These are phyloP conservation scores for Lentinula guzmanii DNA, from an alignment of 768 basidiomycete species.

Conservation along the genomic window DNA sequence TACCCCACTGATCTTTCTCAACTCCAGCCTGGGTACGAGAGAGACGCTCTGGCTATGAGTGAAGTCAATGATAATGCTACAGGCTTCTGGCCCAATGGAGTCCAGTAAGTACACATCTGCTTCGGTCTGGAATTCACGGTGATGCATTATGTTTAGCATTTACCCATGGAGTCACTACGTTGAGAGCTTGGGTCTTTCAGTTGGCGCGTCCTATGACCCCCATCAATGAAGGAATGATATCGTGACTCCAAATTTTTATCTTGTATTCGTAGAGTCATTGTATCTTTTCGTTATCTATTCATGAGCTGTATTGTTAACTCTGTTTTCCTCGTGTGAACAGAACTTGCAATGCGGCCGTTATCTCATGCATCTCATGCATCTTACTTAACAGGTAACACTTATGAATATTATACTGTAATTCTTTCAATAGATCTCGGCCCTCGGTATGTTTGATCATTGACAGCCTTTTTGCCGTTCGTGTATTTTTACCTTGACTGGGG, in stretches of 20 bases:
- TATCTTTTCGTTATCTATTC: too few relatives aligned
- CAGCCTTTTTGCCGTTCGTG: neutral
- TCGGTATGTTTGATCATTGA: neutral
- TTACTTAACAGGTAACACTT: too few relatives aligned
- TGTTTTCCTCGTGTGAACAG: too few relatives aligned
- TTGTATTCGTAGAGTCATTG: too few relatives aligned
- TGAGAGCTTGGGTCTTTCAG: slow-evolving; percentile 3
- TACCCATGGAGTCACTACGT: neutral
- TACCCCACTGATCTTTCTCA: neutral
- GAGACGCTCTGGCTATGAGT: neutral
- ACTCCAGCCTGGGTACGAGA: neutral
- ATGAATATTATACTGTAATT: too few relatives aligned
- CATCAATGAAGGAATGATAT: neutral
- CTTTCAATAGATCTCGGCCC: neutral
- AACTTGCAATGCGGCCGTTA: too few relatives aligned
- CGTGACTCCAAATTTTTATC: too few relatives aligned
- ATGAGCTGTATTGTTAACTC: too few relatives aligned
- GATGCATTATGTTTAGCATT: neutral
- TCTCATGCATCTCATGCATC: too few relatives aligned
- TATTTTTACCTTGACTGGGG: neutral
- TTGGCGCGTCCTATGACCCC: neutral
- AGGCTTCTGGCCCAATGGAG: neutral
- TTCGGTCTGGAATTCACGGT: neutral
- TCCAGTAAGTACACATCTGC: neutral
- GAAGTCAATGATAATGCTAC: neutral